Conservation (phyloP, 225 moss, liverwort and hornwort species). For the Anthoceros angustus region DNA sequence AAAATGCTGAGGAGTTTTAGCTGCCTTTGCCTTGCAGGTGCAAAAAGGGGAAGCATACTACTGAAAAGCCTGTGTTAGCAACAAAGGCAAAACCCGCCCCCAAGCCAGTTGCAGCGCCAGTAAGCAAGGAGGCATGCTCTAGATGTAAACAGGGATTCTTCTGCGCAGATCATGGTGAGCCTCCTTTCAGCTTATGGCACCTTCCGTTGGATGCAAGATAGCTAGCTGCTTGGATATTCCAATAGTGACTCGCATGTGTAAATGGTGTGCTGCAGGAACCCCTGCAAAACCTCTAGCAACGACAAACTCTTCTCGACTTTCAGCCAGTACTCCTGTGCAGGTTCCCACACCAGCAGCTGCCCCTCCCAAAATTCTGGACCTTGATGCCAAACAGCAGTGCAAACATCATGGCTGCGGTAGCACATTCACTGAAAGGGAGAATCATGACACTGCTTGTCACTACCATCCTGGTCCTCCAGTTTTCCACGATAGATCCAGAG, state of each 20-base stretch:
- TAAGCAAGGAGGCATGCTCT: conserved; percentile 39
- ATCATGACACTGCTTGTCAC: conserved; percentile 51
- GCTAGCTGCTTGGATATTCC: too few species aligned
- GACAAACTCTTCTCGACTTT: conserved; percentile 3
- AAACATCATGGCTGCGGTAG: conserved; percentile 71
- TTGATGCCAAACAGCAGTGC: conserved; percentile 63
- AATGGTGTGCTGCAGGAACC: not conserved
- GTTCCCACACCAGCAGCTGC: conserved; percentile 15
- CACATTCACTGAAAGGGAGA: conserved; percentile 62
- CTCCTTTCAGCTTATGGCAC: not conserved
- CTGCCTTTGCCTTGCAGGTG: conserved; percentile 27
- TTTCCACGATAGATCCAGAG: conserved; percentile 75
- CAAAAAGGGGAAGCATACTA: conserved; percentile 67
- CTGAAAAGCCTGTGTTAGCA: conserved; percentile 66
- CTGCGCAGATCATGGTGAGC: conserved; percentile 84
- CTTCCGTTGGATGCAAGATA: too few species aligned
- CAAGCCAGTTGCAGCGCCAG: conserved; percentile 18
- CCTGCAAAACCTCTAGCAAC: not conserved
- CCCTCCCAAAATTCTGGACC: conserved; percentile 42
- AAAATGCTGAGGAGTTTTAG: conserved; percentile 13
- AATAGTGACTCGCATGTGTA: not conserved
- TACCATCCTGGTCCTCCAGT: conserved; percentile 85
- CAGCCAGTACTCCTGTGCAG: conserved; percentile 13
- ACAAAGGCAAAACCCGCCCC: conserved; percentile 36
- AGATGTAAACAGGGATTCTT: conserved; percentile 89